Percentiles rank a stretch among this genome's conserved stretches.
These are phyloP conservation scores for Verticillium tricorpus DNA, from an alignment of 2,329 filamentous ascomycete species.

Conservation along the genomic window DNA sequence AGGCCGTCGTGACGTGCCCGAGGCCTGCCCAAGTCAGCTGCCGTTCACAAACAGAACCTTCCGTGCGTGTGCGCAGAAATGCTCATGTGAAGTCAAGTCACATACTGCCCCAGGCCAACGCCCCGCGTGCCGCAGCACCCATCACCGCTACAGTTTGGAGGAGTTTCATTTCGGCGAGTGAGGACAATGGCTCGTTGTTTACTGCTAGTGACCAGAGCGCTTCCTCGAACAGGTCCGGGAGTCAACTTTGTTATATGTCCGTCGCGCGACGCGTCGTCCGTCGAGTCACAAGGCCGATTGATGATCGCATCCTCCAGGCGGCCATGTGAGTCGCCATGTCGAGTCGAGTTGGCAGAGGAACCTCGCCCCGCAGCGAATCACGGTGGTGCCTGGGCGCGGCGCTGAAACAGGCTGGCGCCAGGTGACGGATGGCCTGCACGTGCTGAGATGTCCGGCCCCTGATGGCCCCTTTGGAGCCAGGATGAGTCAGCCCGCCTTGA, in stretches of 20 bases:
- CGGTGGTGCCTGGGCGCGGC: neutral
- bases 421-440: neutral
- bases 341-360: slow-evolving; percentile 1
- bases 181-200: neutral
- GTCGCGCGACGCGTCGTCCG: neutral
- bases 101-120: slow-evolving; percentile 38
- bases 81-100: slow-evolving; percentile 5
- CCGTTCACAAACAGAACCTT: slow-evolving; percentile 51
- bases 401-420: neutral
- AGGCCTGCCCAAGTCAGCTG: slow-evolving; percentile 37
- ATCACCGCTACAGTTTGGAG: slow-evolving; percentile 20
- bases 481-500: neutral
- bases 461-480: neutral
- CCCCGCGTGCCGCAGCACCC: slow-evolving; percentile 25
- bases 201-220: neutral
- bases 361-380: neutral
- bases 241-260: neutral
- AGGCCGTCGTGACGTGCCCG: slow-evolving; percentile 63
- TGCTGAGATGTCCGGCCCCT: neutral
- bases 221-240: too few relatives aligned
- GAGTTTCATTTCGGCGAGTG: slow-evolving; percentile 22
- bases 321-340: neutral
- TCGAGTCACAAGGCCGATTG: neutral
- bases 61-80: slow-evolving; percentile 6
- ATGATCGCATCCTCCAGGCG: neutral